phyloP scores from a whole-genome alignment of 1,139 yeast species.

The Trichomonascaceae sp. region DNA sequence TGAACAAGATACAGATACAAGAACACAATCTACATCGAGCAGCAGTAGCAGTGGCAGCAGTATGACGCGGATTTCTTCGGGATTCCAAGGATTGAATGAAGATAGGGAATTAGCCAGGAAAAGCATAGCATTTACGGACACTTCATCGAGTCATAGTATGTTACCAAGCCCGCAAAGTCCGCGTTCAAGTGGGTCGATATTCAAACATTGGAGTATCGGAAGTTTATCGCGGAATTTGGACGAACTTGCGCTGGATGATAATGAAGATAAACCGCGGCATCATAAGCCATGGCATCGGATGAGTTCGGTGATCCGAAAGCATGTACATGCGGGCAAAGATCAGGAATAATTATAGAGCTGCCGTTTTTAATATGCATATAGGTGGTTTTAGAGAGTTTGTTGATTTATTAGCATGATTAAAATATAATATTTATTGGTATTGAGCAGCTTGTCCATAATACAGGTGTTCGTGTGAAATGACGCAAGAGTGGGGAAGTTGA shows the following conservation, averaged over 20 bases:
- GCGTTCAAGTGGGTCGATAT: neutral
- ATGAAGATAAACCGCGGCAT: neutral
- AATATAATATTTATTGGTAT: neutral
- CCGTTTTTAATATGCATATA: neutral
- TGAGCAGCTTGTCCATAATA: too few relatives aligned
- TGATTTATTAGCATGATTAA: neutral
- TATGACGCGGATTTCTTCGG: conserved; percentile 5
- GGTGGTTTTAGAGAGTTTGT: neutral
- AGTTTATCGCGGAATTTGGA: neutral
- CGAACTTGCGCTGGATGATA: neutral
- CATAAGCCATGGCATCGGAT: neutral
- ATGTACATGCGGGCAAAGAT: neutral
- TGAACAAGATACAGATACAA: neutral
- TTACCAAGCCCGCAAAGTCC: neutral
- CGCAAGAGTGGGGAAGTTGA: neutral
- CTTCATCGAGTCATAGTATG: neutral
- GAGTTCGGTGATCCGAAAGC: neutral
- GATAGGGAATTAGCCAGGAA: neutral
- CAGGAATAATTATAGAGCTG: neutral
- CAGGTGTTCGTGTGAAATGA: too few relatives aligned
- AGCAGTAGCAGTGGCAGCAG: conserved; percentile 1
- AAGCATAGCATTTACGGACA: neutral
- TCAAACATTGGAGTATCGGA: neutral
- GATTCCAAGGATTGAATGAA: conserved; percentile 4
- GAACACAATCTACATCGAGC: neutral